A percentile compares a stretch with the other conserved stretches of the same genome.
Evolutionary conservation across 352 stramenopile genomes (phyloP).

Genomic region (Globisporangium ultimum): DNA sequence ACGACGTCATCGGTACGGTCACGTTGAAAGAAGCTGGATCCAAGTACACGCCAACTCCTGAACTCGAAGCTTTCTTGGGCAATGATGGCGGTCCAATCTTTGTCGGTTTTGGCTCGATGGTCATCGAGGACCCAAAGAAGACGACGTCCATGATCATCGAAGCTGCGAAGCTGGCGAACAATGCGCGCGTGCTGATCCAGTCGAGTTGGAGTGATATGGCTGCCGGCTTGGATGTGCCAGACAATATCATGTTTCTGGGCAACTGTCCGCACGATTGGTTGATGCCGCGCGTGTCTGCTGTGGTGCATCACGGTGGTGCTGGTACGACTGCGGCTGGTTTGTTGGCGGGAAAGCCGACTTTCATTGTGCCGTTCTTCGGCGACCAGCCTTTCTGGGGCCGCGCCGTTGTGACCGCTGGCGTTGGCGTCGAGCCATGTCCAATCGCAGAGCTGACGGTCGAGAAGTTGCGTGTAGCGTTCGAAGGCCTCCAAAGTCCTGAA

Average conservation of each 20-base stretch:
- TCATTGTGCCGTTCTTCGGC: constrained; percentile 94
- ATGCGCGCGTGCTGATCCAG: too few species aligned
- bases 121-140: constrained; percentile 75
- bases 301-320: constrained; percentile 41
- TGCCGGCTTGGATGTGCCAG: too few species aligned
- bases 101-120: constrained; percentile 93
- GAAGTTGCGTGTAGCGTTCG: constrained; percentile 75
- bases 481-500: constrained; percentile 44
- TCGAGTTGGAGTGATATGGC: too few species aligned
- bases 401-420: constrained; percentile 74
- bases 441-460: constrained; percentile 81
- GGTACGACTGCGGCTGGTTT: constrained; percentile 91
- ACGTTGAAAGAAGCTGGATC: constrained; percentile 27
- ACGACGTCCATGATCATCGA: constrained; percentile 87
- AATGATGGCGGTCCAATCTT: constrained; percentile 80
- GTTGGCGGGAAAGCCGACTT: constrained; percentile 88
- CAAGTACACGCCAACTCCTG: constrained; percentile 44
- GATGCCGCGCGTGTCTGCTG: too few species aligned
- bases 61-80: constrained; percentile 64
- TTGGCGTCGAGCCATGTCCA: constrained; percentile 84
- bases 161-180: constrained; percentile 29
- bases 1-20: constrained; percentile 14
- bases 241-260: too few species aligned
- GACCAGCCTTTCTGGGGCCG: constrained; percentile 94
- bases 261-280: too few species aligned